These are phyloP conservation scores for Thamnidium elegans DNA, from an alignment of 192 early-diverging fungal species.

Conservation along the genomic window DNA sequence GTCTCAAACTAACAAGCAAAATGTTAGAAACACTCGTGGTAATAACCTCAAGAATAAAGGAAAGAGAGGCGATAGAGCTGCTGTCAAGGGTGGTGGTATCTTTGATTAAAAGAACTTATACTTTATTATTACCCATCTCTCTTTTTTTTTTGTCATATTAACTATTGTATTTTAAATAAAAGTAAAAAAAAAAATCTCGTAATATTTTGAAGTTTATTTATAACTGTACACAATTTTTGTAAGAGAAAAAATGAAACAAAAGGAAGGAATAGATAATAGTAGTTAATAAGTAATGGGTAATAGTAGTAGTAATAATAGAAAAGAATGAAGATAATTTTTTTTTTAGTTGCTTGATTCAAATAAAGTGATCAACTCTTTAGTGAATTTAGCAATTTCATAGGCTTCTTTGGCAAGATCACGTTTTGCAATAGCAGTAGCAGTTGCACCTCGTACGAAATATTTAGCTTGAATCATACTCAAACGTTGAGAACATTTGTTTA, in stretches of 20 bases:
- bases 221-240: no score
- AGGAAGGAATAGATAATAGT: no score
- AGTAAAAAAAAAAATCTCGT: no score
- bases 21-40: slow-evolving; percentile 23
- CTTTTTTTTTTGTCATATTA: no score
- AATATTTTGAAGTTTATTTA: no score
- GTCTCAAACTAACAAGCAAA: slow-evolving; percentile 29
- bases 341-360: slow-evolving; percentile 32
- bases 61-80: slow-evolving; percentile 43
- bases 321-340: not conserved
- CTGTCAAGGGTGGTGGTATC: slow-evolving; percentile 20
- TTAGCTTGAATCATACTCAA: slow-evolving; percentile 5
- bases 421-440: slow-evolving; percentile 68
- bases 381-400: slow-evolving; percentile 89
- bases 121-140: no score
- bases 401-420: slow-evolving; percentile 78
- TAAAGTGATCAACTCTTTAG: slow-evolving; percentile 79
- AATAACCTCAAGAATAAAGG: slow-evolving; percentile 54
- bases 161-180: no score
- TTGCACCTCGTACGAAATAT: slow-evolving; percentile 20
- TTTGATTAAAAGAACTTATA: no score
- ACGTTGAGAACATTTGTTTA: slow-evolving; percentile 3
- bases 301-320: not conserved
- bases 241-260: no score
- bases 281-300: no score